Base-by-base conservation (phyloP, 169 alveolate species). In the Fabrea salina region DNA sequence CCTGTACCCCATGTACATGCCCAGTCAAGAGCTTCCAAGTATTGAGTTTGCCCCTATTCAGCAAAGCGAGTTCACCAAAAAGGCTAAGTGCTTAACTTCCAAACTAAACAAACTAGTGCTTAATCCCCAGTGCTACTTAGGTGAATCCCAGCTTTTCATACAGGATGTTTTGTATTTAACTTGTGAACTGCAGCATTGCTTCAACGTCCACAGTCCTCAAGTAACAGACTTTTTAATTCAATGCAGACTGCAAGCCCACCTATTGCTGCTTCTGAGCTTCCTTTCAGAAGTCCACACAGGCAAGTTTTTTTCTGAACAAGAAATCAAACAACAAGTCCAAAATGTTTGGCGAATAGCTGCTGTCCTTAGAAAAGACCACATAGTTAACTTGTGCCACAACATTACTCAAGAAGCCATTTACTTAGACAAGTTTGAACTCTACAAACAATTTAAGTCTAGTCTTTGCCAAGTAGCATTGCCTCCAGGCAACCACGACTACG, bases 1-100 rank as follows among this genome's bases (percentile, higher is more conserved):
- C n/a, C 33, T 68, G 13, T 68, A 68, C 30, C 78, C 78, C n/a
- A 8, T 22, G 39, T 32, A 43, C 44, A 68, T 68, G 78, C 78
- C 78, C 0, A 13, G 16, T n/a, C n/a, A 30, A 4, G n/a, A 43
- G 39, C 40, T n/a, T 8, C 33, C 30, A 8, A 40, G 57, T 43
- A 2, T 22, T 68, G 27, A 43, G 44, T 8, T 16, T 68, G 19
- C 57, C 61, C 19, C 40, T 16, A 68, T 35, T 7, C 8, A 43
- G 33, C 13, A 43, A 40, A 2, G 11, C 66, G 39, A 43, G 13
- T 47, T 43, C 37, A 43, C 16, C 11, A 22, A 16, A 43, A 2
- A 41, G 4, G 40, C 39, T 44, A 8, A 33, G 27, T 11, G 19
- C 13, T n/a, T 43, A 47, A n/a, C 7, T 32, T 11, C 8, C n/a